These are phyloP conservation scores for Tylopilus balloui DNA, from an alignment of 768 basidiomycete species.

Conservation along the genomic window DNA sequence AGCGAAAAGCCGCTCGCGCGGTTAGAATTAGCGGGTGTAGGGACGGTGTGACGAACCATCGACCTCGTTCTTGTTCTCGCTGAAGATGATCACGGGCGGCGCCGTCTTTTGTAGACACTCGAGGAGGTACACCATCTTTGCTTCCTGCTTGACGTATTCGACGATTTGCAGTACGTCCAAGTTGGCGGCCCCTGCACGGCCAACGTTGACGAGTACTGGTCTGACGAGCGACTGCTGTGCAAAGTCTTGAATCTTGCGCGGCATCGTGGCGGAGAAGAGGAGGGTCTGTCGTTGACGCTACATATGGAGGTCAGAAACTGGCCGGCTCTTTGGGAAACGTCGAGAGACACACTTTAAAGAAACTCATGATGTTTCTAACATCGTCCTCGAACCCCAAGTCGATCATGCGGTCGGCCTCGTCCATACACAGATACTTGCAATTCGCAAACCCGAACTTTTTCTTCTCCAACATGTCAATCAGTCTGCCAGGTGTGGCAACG, in stretches of 20 bases:
- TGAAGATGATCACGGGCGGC: constrained; percentile 96
- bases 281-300: constrained; percentile 95
- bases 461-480: constrained; percentile 99
- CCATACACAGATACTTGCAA: constrained; percentile 97
- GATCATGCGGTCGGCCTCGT: constrained; percentile 99
- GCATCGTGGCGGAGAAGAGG: constrained; percentile 98
- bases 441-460: constrained; percentile 86
- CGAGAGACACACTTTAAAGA: constrained; percentile 71
- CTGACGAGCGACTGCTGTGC: constrained; percentile 94
- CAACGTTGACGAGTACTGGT: constrained; percentile 94
- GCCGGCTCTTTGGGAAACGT: no score
- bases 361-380: constrained; percentile 98
- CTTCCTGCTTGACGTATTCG: constrained; percentile 99
- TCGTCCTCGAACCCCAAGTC: constrained; percentile 99
- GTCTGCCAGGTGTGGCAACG: constrained; percentile 92
- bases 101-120: constrained; percentile 98
- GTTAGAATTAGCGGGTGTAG: background rate
- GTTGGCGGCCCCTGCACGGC: constrained; percentile 96
- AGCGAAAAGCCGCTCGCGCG: background rate
- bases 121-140: constrained; percentile 98
- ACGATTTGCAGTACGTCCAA: constrained; percentile 95
- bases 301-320: constrained; percentile 2
- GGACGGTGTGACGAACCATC: constrained; percentile 58
- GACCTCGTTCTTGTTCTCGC: constrained; percentile 99
- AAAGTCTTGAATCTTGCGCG: constrained; percentile 97